Percentiles rank a stretch among this genome's conserved stretches.
These are phyloP conservation scores for Colletotrichum plurivorum DNA, from an alignment of 2,329 filamentous ascomycete genomes.

Conservation along the genomic window DNA sequence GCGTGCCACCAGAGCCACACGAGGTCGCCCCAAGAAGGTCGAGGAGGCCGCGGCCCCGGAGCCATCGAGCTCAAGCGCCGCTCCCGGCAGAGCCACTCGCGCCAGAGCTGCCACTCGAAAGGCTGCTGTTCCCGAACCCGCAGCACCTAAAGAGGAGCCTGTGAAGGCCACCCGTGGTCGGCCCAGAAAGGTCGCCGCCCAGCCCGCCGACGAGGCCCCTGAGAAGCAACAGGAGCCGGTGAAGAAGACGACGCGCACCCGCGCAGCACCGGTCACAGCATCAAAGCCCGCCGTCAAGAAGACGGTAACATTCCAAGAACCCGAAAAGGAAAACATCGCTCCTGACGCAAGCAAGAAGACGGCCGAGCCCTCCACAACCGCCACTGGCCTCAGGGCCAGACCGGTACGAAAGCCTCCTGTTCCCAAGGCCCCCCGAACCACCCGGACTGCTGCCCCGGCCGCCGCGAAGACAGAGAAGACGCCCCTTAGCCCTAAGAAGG, in stretches of 20 bases:
- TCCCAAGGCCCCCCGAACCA: constrained; percentile 46
- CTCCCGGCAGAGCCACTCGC: constrained; percentile 47
- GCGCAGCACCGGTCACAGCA: constrained; percentile 45
- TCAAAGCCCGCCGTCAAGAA: constrained; percentile 68
- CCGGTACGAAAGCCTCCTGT: constrained; percentile 63
- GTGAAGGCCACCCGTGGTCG: constrained; percentile 59
- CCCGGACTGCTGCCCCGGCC: constrained; percentile 45
- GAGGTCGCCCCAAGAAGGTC: constrained; percentile 63
- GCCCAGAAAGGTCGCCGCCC: constrained; percentile 54
- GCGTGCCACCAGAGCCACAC: constrained; percentile 56
- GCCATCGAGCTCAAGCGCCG: constrained; percentile 36
- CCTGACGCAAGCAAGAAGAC: constrained; percentile 57
- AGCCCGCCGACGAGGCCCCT: constrained; percentile 41
- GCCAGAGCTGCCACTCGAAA: constrained; percentile 47
- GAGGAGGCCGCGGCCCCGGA: constrained; percentile 29
- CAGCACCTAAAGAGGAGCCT: constrained; percentile 43
- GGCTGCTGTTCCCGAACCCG: constrained; percentile 43
- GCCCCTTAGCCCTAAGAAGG: constrained; percentile 76
- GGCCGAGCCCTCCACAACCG: constrained; percentile 43
- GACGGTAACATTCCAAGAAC: constrained; percentile 74
- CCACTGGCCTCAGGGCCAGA: constrained; percentile 54
- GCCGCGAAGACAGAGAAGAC: constrained; percentile 57
- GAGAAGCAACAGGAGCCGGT: constrained; percentile 46
- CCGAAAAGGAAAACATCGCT: constrained; percentile 74
- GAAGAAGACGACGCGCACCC: constrained; percentile 46